Percentiles rank a stretch among this genome's conserved stretches.
Evolutionary conservation across 2,329 filamentous ascomycete genomes (phyloP).

Genomic region (Chalaropsis ovoidea): DNA sequence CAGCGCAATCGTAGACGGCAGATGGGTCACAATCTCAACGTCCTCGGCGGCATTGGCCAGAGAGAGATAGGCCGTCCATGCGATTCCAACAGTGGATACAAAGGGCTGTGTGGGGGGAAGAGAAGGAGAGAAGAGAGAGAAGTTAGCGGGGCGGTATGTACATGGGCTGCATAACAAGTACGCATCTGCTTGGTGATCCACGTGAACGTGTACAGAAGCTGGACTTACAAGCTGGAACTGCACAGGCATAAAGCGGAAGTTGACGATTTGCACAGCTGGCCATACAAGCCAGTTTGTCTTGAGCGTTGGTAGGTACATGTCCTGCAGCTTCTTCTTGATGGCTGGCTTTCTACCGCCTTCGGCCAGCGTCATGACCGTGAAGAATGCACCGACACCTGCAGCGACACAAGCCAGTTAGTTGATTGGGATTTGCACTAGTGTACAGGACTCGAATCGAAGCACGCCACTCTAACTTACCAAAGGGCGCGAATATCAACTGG

Average conservation of each 20-base stretch:
- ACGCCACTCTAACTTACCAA: slow-evolving; percentile 36
- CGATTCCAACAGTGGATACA: slow-evolving; percentile 89
- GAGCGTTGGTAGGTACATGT: slow-evolving; percentile 86
- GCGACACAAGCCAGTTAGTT: background rate
- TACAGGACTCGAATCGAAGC: background rate
- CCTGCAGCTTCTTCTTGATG: slow-evolving; percentile 72
- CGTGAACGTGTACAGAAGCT: too few species aligned
- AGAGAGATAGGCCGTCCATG: slow-evolving; percentile 94
- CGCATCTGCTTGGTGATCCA: too few species aligned
- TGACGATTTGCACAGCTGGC: slow-evolving; percentile 92
- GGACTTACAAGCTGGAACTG: slow-evolving; percentile 86
- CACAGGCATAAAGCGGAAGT: slow-evolving; percentile 89
- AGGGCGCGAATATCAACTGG: slow-evolving; percentile 84
- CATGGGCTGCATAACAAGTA: too few species aligned
- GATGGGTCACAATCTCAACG: slow-evolving; percentile 29
- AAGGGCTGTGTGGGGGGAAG: slow-evolving; percentile 56
- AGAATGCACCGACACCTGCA: slow-evolving; percentile 61
- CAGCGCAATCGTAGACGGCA: background rate
- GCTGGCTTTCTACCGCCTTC: slow-evolving; percentile 81
- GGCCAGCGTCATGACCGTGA: slow-evolving; percentile 90
- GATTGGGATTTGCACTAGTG: background rate
- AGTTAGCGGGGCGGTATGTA: slow-evolving; percentile 10
- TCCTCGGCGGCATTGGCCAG: slow-evolving; percentile 81
- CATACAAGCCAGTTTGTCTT: slow-evolving; percentile 95
- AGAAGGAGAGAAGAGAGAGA: slow-evolving; percentile 8